Percentiles rank a stretch among this genome's conserved stretches.
These are phyloP conservation scores for Candida insectorum DNA, from an alignment of 805 yeast genomes.

Conservation along the genomic window DNA sequence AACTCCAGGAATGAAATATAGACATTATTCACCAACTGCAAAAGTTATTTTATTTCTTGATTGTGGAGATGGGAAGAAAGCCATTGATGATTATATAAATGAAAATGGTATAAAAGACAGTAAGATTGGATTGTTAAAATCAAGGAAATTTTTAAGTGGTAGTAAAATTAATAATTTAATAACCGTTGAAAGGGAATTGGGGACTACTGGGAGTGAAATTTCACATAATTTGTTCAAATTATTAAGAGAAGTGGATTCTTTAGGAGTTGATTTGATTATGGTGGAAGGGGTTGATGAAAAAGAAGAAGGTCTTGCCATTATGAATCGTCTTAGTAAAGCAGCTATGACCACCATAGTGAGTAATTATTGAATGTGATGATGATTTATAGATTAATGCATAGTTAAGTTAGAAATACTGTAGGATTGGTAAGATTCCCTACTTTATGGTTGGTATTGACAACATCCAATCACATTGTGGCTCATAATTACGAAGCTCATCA, in stretches of 20 bases:
- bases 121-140: conserved; percentile 53
- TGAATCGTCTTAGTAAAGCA: conserved; percentile 88
- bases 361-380: no score
- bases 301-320: conserved; percentile 87
- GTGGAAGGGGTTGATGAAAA: conserved; percentile 79
- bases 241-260: conserved; percentile 73
- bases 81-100: conserved; percentile 24
- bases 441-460: no score
- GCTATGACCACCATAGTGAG: conserved; percentile 49
- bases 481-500: no score
- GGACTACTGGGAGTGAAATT: conserved; percentile 52
- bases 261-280: conserved; percentile 64
- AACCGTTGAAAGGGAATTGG: conserved; percentile 36
- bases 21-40: conserved; percentile 91
- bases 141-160: conserved; percentile 30
- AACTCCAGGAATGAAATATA: conserved; percentile 98
- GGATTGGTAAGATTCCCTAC: no score
- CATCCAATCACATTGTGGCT: no score
- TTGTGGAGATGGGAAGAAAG: conserved; percentile 40
- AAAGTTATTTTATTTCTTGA: conserved; percentile 65
- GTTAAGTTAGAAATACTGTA: no score
- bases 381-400: no score
- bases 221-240: conserved; percentile 71
- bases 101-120: conserved; percentile 11
- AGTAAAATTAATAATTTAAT: conserved; percentile 14